Base-by-base conservation (phyloP, 495 filamentous ascomycete species). In the Aspergillus diversus region DNA sequence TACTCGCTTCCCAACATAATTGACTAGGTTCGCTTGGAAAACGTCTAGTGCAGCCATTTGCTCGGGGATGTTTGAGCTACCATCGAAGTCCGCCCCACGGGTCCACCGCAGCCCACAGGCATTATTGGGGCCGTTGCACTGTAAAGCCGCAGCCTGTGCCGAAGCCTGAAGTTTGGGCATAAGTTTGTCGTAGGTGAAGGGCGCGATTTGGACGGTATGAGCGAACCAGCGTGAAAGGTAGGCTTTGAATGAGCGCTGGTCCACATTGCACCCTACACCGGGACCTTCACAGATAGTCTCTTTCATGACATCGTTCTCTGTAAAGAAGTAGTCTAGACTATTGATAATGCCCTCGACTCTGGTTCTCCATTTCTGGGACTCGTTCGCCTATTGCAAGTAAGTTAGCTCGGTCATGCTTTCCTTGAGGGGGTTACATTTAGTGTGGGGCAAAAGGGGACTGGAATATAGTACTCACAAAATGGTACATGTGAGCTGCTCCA, bases 231-330 rank as follows among this genome's bases (percentile, higher is more conserved):
- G 89, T 46, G 89, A 77, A 17, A 92, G 80, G 74, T 92, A 92
- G 57, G 89, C 88, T 78, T 93, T 94, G 86, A 92, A 95, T 59
- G 86, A 90, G 54, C 81, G 81, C 77, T 91, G 88, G 71, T 93
- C 90, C 43, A 83, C 81, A 59, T 89, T 85, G 75, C 89, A 91
- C 16, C 68, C 78, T 46, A 72, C 67, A 50, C 64, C 68, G 1
- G 74, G 66, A 63, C 87, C 85, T 46, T 59, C 57, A 47, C 48
- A 50, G 21, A 48, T 16, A 9, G 83, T 71, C 68, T 92, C 88
- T 55, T 74, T 83, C 71, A 89, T 87, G 57, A 87, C 75, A 48
- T 78, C 68, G 8, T 74, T 63, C 16, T 78, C 72, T 47, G 72
- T 69, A 7, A 81, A 70, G 68, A 90, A 88, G 58, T 76, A 68